A percentile compares a stretch with the other conserved stretches of the same genome.
phyloP scores from a whole-genome alignment of 2,329 filamentous ascomycete species.

The Aspergillus bombycis region DNA sequence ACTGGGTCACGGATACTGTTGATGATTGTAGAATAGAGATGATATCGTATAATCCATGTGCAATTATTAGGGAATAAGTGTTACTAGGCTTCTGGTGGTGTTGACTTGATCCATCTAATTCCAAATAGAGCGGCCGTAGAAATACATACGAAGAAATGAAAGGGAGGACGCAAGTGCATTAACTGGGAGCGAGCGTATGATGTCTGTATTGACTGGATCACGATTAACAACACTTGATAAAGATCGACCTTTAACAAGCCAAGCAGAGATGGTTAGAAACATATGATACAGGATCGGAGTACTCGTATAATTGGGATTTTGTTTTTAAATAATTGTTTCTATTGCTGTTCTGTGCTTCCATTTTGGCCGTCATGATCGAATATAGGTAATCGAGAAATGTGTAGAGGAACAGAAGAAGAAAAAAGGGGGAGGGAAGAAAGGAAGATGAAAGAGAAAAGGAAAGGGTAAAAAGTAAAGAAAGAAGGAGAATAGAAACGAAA shows the following conservation, averaged over 20 bases:
- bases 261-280: not conserved
- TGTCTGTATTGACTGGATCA: not conserved
- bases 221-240: not conserved
- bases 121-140: not conserved
- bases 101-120: not conserved
- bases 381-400: slow-evolving; percentile 19
- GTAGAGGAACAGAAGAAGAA: slow-evolving; percentile 20
- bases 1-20: not conserved
- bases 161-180: not conserved
- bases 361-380: slow-evolving; percentile 16
- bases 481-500: slow-evolving; percentile 16
- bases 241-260: not conserved
- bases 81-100: not conserved
- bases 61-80: not conserved
- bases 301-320: not conserved
- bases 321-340: slow-evolving; percentile 4
- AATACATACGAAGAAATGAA: not conserved
- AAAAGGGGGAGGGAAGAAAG: slow-evolving; percentile 19
- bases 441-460: slow-evolving; percentile 18
- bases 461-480: slow-evolving; percentile 17
- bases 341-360: slow-evolving; percentile 15
- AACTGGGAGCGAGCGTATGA: not conserved
- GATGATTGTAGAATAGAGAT: slow-evolving; percentile 9
- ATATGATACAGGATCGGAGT: not conserved
- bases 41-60: not conserved